Evolutionary conservation across 495 filamentous ascomycete species (phyloP).

Genomic region (Penicillium tannophilum): DNA sequence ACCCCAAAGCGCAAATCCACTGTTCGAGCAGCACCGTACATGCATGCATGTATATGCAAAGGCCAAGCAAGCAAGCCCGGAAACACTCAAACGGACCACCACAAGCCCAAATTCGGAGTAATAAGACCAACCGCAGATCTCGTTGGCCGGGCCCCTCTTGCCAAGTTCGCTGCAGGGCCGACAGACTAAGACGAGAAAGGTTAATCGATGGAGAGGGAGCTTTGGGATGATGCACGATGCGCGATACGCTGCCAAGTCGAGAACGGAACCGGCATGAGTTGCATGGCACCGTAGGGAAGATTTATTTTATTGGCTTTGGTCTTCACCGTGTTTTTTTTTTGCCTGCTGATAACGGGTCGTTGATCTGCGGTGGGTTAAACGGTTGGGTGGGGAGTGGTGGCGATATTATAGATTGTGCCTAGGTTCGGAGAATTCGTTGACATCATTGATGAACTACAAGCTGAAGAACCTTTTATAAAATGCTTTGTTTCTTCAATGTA

Average conservation of each 20-base stretch:
- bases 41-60: not conserved
- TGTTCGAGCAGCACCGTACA: not conserved
- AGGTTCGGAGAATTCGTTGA: not conserved
- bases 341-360: not conserved
- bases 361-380: not conserved
- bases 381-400: not conserved
- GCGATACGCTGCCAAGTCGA: not conserved
- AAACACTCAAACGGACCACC: not conserved
- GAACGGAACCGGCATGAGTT: too few relatives aligned
- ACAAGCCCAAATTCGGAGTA: constrained; percentile 2
- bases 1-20: not conserved
- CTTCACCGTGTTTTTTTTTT: not conserved
- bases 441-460: not conserved
- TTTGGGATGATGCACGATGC: not conserved
- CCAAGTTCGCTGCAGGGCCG: not conserved
- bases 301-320: not conserved
- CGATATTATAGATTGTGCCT: not conserved
- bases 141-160: not conserved
- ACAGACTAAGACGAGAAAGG: constrained; percentile 5
- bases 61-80: not conserved
- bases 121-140: constrained; percentile 2
- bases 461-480: too few relatives aligned
- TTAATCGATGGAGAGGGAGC: constrained; percentile 7
- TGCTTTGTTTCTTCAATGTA: too few relatives aligned
- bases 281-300: not conserved